A percentile compares a stretch with the other conserved stretches of the same genome.
Conservation (phyloP, 148 eudicot species). For the Camellia lanceoleosa region DNA sequence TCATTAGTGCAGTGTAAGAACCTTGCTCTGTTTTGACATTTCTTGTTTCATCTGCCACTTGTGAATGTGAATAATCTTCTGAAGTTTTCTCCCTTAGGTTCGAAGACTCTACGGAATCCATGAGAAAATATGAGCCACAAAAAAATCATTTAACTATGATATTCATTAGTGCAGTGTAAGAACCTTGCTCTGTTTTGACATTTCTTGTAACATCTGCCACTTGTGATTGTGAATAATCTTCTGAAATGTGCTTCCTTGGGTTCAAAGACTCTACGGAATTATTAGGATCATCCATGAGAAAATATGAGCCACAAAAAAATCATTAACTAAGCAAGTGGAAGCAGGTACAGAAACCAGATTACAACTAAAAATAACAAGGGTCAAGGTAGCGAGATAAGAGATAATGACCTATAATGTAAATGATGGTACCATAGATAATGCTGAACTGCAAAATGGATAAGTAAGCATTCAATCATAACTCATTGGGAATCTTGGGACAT, state of each 20-base stretch:
- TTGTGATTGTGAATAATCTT: slow-evolving; percentile 21
- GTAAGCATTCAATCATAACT: not conserved
- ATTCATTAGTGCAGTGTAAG: too few species aligned
- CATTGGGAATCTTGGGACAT: not conserved
- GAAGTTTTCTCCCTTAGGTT: too few species aligned
- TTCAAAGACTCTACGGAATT: slow-evolving; percentile 22
- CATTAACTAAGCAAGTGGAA: slow-evolving; percentile 15
- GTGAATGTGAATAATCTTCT: too few species aligned
- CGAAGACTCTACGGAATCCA: too few species aligned
- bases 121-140: too few species aligned
- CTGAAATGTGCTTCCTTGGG: slow-evolving; percentile 19
- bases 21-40: too few species aligned
- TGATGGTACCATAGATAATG: not conserved
- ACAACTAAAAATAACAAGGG: not conserved
- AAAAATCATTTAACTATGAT: too few species aligned
- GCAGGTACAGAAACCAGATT: not conserved
- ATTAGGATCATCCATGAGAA: slow-evolving; percentile 22
- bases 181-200: slow-evolving; percentile 14
- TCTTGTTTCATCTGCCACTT: too few species aligned
- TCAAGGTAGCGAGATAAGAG: not conserved
- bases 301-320: slow-evolving; percentile 19
- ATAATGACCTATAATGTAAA: not conserved
- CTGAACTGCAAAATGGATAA: too few species aligned
- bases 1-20: not conserved
- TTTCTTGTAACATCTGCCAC: slow-evolving; percentile 27